Evolutionary conservation across 164 flowering plant species (phyloP).

Genomic region (Protea cynaroides): DNA sequence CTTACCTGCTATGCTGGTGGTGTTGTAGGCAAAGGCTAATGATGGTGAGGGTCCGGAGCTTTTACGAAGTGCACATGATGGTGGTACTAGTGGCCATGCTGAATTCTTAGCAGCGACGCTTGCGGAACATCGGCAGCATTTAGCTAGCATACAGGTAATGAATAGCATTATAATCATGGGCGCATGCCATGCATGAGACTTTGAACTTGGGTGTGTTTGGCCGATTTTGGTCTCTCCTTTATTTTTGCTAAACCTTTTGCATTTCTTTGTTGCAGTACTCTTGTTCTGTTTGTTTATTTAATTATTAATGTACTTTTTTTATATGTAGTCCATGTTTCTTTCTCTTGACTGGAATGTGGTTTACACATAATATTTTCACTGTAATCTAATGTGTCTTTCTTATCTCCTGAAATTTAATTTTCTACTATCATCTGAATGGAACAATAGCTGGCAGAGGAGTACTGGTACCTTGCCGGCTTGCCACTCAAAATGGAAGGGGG

Average conservation of each 20-base stretch:
- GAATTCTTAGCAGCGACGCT: slow-evolving; percentile 89
- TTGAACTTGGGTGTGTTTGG: not conserved
- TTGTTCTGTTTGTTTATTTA: not conserved
- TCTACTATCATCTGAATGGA: no score
- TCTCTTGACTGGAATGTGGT: not conserved
- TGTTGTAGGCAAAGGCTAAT: slow-evolving; percentile 78
- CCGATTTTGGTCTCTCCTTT: not conserved
- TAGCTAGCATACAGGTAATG: slow-evolving; percentile 90
- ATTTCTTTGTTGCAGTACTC: not conserved
- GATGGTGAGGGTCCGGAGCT: slow-evolving; percentile 98
- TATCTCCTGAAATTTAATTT: no score
- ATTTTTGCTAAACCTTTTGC: not conserved
- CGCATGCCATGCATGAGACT: not conserved
- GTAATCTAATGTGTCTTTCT: no score
- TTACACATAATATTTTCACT: not conserved
- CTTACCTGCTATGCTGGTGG: slow-evolving; percentile 4
- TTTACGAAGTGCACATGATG: slow-evolving; percentile 54
- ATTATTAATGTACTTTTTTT: not conserved
- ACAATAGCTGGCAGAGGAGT: no score
- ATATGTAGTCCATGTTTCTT: not conserved
- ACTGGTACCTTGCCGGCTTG: no score
- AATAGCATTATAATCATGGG: not conserved
- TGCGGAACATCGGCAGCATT: slow-evolving; percentile 90
- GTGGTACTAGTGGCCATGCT: slow-evolving; percentile 76
- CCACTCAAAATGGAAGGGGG: no score